phyloP scores from a whole-genome alignment of 148 eudicot species.

The Pouteria glomerata region DNA sequence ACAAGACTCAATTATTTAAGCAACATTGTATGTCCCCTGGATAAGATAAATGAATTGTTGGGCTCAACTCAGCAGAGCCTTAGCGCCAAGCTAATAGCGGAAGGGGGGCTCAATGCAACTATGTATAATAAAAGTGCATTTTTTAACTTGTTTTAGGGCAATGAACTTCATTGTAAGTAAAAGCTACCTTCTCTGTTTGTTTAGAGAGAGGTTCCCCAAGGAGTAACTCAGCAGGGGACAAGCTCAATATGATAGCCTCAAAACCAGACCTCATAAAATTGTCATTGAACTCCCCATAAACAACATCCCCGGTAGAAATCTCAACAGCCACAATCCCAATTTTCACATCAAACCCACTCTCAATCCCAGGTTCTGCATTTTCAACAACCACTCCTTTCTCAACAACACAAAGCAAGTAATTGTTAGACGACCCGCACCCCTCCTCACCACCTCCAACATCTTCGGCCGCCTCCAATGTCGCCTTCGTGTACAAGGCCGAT shows the following conservation, averaged over 20 bases:
- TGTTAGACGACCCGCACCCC: conserved; percentile 59
- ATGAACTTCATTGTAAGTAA: conserved; percentile 11
- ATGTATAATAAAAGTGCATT: background rate
- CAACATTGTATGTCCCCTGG: background rate
- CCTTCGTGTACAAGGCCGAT: conserved; percentile 91
- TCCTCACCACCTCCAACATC: conserved; percentile 77
- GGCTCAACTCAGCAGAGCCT: too few species aligned
- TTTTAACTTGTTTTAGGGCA: background rate
- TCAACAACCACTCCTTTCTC: conserved; percentile 37
- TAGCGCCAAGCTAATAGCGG: too few species aligned
- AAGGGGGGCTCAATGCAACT: background rate
- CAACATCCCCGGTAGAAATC: conserved; percentile 88
- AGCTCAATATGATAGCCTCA: conserved; percentile 69
- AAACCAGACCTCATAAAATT: conserved; percentile 70
- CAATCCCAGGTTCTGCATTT: conserved; percentile 32
- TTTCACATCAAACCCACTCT: conserved; percentile 48
- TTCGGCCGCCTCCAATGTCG: conserved; percentile 84
- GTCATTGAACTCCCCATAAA: conserved; percentile 82
- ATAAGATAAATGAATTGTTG: too few species aligned
- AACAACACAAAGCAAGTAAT: conserved; percentile 80
- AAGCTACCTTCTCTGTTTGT: conserved; percentile 74
- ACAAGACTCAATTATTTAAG: background rate
- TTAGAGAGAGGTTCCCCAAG: conserved; percentile 71
- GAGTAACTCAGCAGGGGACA: conserved; percentile 79
- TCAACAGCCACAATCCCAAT: conserved; percentile 85